Conservation (phyloP, 2,329 filamentous ascomycete species). For the Akanthomyces lecanii region DNA sequence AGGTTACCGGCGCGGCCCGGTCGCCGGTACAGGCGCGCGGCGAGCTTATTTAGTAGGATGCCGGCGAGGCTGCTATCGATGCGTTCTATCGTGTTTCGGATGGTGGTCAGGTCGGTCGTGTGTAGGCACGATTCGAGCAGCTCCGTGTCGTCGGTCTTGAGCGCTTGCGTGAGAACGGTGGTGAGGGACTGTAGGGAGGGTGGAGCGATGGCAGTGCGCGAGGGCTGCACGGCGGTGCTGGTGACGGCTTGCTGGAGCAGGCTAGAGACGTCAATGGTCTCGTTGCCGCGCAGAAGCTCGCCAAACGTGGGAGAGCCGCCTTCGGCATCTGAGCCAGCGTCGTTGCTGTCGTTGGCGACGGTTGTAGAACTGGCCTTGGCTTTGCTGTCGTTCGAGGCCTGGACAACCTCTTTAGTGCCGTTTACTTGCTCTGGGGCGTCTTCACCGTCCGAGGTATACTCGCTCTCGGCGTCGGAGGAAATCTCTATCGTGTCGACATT, state of each 20-base stretch:
- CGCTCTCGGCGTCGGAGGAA: slow-evolving; percentile 51
- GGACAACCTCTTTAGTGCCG: slow-evolving; percentile 18
- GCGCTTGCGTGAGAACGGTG: slow-evolving; percentile 88
- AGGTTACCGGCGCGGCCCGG: slow-evolving; percentile 86
- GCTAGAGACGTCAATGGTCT: slow-evolving; percentile 71
- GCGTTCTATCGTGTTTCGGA: slow-evolving; percentile 85
- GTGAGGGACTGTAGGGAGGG: slow-evolving; percentile 77
- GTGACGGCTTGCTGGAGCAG: slow-evolving; percentile 44
- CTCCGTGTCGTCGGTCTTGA: slow-evolving; percentile 84
- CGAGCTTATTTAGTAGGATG: slow-evolving; percentile 74
- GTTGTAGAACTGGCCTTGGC: slow-evolving; percentile 23
- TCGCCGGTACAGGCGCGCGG: slow-evolving; percentile 78
- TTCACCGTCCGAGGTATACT: slow-evolving; percentile 45
- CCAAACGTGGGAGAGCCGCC: slow-evolving; percentile 70
- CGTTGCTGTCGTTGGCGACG: slow-evolving; percentile 27
- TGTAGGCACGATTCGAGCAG: slow-evolving; percentile 91
- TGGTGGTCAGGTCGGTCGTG: slow-evolving; percentile 68
- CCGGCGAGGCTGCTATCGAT: slow-evolving; percentile 82
- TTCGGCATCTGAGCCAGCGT: slow-evolving; percentile 44
- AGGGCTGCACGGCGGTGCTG: slow-evolving; percentile 35
- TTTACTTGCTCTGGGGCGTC: slow-evolving; percentile 20
- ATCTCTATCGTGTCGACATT: slow-evolving; percentile 50
- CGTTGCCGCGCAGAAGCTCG: slow-evolving; percentile 71
- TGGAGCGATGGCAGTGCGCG: slow-evolving; percentile 49
- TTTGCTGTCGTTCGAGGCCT: slow-evolving; percentile 26